Conservation (phyloP, 2,329 filamentous ascomycete species). For the Alternaria incomplexa region DNA sequence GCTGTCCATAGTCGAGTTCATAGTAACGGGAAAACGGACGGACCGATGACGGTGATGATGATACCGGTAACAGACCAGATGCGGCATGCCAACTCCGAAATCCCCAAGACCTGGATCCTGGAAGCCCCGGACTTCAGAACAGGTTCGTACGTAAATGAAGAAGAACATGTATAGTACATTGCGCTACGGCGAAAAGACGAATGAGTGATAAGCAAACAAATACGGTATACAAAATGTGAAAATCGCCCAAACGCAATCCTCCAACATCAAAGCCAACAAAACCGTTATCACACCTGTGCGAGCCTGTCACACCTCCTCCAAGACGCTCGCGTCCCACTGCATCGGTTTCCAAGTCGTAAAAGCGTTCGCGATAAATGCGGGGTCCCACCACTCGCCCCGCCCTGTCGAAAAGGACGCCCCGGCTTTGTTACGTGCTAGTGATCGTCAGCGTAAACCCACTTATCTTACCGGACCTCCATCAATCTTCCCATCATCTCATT, state of each 20-base stretch:
- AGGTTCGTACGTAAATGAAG: background rate
- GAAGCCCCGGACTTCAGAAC: background rate
- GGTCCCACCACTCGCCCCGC: conserved; percentile 21
- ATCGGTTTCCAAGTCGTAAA: background rate
- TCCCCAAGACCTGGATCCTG: conserved; percentile 2
- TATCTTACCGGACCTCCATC: background rate
- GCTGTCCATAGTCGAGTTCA: background rate
- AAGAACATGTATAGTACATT: background rate
- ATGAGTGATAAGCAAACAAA: background rate
- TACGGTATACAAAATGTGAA: background rate
- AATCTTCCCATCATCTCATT: background rate
- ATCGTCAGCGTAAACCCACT: background rate
- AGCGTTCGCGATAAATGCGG: conserved; percentile 3
- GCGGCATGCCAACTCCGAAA: conserved; percentile 1
- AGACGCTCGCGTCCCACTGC: background rate
- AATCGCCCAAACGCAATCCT: background rate
- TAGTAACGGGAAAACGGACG: background rate
- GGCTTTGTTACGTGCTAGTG: conserved; percentile 6
- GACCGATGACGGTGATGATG: background rate
- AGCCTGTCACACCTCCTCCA: background rate
- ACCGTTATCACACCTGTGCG: background rate
- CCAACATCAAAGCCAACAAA: background rate
- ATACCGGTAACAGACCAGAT: background rate
- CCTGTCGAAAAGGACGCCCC: conserved; percentile 22
- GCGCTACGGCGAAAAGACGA: background rate